Conservation (phyloP, 331 rosid species). For the Telfairia occidentalis region DNA sequence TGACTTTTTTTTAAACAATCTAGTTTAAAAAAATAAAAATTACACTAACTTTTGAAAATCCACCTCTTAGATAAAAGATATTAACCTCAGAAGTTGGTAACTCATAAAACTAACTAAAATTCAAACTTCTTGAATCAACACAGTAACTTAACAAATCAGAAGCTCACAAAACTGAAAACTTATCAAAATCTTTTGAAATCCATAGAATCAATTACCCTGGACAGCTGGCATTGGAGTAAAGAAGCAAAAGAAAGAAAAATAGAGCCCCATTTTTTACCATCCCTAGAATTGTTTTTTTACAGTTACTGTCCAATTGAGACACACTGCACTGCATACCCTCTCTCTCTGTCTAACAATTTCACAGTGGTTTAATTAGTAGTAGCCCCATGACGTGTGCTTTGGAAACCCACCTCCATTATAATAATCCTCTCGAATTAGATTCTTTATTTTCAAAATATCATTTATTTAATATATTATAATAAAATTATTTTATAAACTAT, state of each 20-base stretch:
- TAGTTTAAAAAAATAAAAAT: no score
- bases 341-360: background rate
- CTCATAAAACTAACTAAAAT: no score
- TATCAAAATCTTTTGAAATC: background rate
- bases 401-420: slow-evolving; percentile 24
- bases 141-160: background rate
- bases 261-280: background rate
- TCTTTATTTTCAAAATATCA: slow-evolving; percentile 22
- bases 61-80: no score
- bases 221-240: background rate
- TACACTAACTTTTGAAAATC: background rate
- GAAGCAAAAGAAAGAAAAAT: background rate
- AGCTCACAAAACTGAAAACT: background rate
- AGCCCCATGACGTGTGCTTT: slow-evolving; percentile 35
- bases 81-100: no score
- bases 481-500: background rate
- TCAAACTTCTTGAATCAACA: no score
- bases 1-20: no score
- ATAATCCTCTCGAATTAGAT: background rate
- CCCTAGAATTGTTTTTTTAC: slow-evolving; percentile 4
- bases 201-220: background rate
- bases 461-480: background rate
- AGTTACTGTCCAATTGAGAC: slow-evolving; percentile 15
- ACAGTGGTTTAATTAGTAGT: slow-evolving; percentile 16
- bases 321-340: slow-evolving; percentile 18